Evolutionary conservation across 2,329 filamentous ascomycete genomes (phyloP), one percentile per base, ranked within the genome.

Genomic region (Helicocarpus griseus): DNA sequence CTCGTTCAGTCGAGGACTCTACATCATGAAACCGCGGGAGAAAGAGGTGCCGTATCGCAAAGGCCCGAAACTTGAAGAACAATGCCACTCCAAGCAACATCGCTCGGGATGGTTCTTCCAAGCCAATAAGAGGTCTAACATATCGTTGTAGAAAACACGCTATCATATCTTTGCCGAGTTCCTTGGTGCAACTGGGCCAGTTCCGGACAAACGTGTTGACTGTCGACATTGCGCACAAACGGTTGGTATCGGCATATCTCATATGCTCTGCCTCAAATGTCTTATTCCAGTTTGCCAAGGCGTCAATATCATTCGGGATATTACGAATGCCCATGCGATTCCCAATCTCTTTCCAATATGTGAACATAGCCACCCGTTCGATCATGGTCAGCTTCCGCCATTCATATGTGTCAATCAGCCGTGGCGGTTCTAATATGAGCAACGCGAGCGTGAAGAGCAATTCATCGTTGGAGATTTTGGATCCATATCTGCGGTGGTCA

Each of bases 351-450:
- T 70, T 64, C 80, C 84, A 83, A 79, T 87, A 62, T 80, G 78
- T 4, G 73, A 78, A 39, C 74, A 81, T 63, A 1, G 82, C 83
- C 53, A 80, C 83, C 14, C 70, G 61, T 62, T 88, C 85, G 67
- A 87, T 74, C 1, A 80, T 75, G 6, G 77, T 80, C 11, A 86
- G 65, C 3, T 67, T 36, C 1, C 85, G 75, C 83, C 84, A 88
- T 61, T 88, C 85, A 58, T 79, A 82, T 3, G 70, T 67, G 4
- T 71, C 65, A 17, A 82, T 74, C 72, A 80, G 85, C 28, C 74
- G 70, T 19, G 75, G 63, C 2, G 83, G 81, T 61, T 87, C 82
- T 1, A 74, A 68, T 35, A 82, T 73, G 59, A 84, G 84, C 1
- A 84, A 60, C 3, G 71, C 67, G 0, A 83, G 67, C 0, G 80